Conservation (phyloP, 208 protist species). For the Kentomonas sorsogonicus region DNA sequence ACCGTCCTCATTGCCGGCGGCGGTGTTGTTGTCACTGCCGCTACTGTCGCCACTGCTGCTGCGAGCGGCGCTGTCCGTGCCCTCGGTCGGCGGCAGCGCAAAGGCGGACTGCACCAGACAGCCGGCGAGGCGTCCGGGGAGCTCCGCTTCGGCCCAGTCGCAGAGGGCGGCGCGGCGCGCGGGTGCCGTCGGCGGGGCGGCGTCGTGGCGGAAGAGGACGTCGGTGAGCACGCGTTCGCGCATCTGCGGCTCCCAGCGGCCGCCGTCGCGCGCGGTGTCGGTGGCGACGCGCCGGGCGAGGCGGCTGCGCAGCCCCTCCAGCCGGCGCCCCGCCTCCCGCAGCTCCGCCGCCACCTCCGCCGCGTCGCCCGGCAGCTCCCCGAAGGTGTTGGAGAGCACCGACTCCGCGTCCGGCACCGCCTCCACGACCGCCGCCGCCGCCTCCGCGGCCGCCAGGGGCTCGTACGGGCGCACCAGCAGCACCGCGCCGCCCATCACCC, state of each 20-base stretch:
- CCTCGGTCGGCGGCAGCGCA: conserved; percentile 34
- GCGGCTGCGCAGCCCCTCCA: conserved; percentile 64
- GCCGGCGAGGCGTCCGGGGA: conserved; percentile 20
- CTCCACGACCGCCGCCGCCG: conserved; percentile 27
- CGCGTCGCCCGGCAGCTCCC: conserved; percentile 51
- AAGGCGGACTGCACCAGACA: conserved; percentile 40
- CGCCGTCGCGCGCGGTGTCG: conserved; percentile 45
- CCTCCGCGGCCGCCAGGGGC: conserved; percentile 20
- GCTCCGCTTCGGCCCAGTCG: conserved; percentile 19
- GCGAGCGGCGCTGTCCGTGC: background rate
- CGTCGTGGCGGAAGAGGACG: conserved; percentile 29
- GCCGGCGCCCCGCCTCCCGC: conserved; percentile 22
- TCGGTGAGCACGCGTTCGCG: conserved; percentile 41
- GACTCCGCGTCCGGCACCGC: conserved; percentile 39
- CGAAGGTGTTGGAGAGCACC: conserved; percentile 46
- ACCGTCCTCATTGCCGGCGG: background rate
- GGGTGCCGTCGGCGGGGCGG: conserved; percentile 17
- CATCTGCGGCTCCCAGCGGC: conserved; percentile 38
- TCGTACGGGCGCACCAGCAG: conserved; percentile 57
- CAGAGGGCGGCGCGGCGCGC: conserved; percentile 20
- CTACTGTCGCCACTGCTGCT: background rate
- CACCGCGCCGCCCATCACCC: conserved; percentile 17
- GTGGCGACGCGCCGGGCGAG: conserved; percentile 52
- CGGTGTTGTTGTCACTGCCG: background rate
- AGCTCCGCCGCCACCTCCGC: conserved; percentile 38